Conservation (phyloP, 139 green algal species). For the Mychonastes homosphaera region DNA sequence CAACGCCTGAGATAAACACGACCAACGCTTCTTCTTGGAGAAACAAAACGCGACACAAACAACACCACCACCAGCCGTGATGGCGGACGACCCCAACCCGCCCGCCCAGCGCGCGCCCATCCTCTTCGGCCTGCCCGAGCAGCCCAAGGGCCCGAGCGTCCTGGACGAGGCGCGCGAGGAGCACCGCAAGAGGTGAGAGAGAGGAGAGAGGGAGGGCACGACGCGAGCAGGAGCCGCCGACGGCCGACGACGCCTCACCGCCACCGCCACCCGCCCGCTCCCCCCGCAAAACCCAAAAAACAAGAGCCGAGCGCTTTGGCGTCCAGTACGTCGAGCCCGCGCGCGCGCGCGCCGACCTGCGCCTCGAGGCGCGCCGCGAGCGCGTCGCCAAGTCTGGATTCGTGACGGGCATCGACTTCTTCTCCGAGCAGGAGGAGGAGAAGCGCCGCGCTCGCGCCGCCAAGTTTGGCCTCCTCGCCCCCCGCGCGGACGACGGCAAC, state of each 20-base stretch:
- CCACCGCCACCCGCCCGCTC: no score
- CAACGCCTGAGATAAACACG: no score
- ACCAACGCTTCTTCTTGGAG: no score
- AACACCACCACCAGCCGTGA: no score
- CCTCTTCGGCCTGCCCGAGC: slow-evolving; percentile 20
- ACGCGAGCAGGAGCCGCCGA: no score
- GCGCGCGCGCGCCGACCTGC: slow-evolving; percentile 29
- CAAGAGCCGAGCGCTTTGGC: slow-evolving; percentile 53
- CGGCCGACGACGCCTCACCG: no score
- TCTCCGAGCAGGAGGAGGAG: slow-evolving; percentile 56
- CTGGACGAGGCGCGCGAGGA: slow-evolving; percentile 47
- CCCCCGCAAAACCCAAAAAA: no score
- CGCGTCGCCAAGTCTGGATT: slow-evolving; percentile 34
- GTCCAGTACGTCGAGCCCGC: slow-evolving; percentile 39
- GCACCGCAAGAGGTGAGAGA: slow-evolving; percentile 29
- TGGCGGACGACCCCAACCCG: no score
- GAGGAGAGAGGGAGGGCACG: no score
- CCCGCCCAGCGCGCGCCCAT: slow-evolving; percentile 2
- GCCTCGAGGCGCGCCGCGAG: slow-evolving; percentile 25
- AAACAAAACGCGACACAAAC: no score
- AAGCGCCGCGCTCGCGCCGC: slow-evolving; percentile 44
- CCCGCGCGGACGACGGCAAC: no score
- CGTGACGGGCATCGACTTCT: slow-evolving; percentile 58
- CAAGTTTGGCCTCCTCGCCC: slow-evolving; percentile 27
- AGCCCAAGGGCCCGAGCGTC: slow-evolving; percentile 7